A percentile compares a stretch with the other conserved stretches of the same genome.
phyloP scores from a whole-genome alignment of 352 stramenopile genomes.

The Globisporangium yorkense region DNA sequence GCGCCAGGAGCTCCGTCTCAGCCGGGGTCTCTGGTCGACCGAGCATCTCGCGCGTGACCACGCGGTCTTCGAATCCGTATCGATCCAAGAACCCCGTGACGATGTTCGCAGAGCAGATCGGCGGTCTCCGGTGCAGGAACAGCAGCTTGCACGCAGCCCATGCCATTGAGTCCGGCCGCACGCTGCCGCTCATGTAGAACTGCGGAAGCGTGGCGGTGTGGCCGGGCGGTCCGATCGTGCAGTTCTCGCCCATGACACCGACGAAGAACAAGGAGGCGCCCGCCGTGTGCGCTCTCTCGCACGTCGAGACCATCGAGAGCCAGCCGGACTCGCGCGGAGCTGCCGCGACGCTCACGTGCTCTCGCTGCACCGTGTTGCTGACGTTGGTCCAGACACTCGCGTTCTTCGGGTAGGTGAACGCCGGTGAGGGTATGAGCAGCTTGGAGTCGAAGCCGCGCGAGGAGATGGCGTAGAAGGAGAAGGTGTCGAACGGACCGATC shows the following conservation, averaged over 20 bases:
- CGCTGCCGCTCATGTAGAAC: constrained; percentile 29
- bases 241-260: constrained; percentile 16
- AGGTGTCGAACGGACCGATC: constrained; percentile 21
- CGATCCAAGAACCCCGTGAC: constrained; percentile 42
- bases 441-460: constrained; percentile 4
- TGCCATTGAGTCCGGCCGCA: constrained; percentile 43
- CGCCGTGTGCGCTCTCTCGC: constrained; percentile 1
- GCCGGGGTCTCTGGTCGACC: constrained; percentile 35
- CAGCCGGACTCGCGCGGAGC: constrained; percentile 2
- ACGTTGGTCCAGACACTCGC: constrained; percentile 3
- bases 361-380: background rate
- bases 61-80: constrained; percentile 28
- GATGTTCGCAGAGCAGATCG: constrained; percentile 50
- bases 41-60: constrained; percentile 17
- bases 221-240: constrained; percentile 13
- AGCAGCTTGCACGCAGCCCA: constrained; percentile 56
- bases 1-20: constrained; percentile 38
- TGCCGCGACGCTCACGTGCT: background rate
- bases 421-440: constrained; percentile 9
- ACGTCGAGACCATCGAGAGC: background rate
- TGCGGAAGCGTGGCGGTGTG: constrained; percentile 16
- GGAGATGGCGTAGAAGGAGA: constrained; percentile 16
- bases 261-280: constrained; percentile 12
- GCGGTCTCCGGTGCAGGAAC: constrained; percentile 37
- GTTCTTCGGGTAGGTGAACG: constrained; percentile 4